Conservation (phyloP, 495 filamentous ascomycete genomes). For the Aspergillus kassunensis region DNA sequence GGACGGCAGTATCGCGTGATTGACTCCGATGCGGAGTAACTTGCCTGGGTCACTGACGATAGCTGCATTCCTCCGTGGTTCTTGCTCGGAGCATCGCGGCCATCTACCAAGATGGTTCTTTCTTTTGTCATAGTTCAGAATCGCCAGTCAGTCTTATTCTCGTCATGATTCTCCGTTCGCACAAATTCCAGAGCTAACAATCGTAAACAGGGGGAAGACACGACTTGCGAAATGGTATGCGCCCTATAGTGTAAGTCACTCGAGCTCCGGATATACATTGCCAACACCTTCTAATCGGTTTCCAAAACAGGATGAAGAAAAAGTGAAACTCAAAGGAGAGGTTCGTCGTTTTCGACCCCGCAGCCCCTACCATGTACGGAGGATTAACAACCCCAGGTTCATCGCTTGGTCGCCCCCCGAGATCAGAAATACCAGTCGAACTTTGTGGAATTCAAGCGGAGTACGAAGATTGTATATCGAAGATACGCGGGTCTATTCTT, state of each 20-base stretch:
- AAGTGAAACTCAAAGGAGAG: conserved; percentile 93
- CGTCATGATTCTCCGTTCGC: not conserved
- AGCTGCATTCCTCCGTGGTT: conserved; percentile 17
- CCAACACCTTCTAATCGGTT: not conserved
- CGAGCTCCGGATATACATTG: not conserved
- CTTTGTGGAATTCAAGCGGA: conserved; percentile 83
- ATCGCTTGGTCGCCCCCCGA: conserved; percentile 93
- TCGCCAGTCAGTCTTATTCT: conserved; percentile 64
- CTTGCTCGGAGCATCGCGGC: conserved; percentile 20
- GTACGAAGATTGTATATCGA: conserved; percentile 91
- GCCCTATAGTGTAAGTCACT: conserved; percentile 72
- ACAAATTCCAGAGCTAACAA: conserved; percentile 4
- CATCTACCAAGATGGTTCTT: conserved; percentile 60
- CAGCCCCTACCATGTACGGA: not conserved
- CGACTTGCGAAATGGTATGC: conserved; percentile 98
- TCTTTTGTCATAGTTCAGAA: conserved; percentile 98
- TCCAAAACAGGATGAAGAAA: conserved; percentile 72
- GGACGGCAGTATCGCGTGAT: conserved; percentile 30
- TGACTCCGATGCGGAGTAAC: conserved; percentile 18
- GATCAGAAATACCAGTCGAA: conserved; percentile 99
- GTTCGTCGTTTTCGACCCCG: conserved; percentile 29
- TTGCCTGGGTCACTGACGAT: not conserved
- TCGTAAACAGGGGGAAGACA: conserved; percentile 79
- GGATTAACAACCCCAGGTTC: conserved; percentile 55
- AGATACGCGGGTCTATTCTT: conserved; percentile 97